A percentile compares a stretch with the other conserved stretches of the same genome.
These are phyloP conservation scores for Aureobasidium musti DNA, from an alignment of 2,329 filamentous ascomycete genomes.

Conservation along the genomic window DNA sequence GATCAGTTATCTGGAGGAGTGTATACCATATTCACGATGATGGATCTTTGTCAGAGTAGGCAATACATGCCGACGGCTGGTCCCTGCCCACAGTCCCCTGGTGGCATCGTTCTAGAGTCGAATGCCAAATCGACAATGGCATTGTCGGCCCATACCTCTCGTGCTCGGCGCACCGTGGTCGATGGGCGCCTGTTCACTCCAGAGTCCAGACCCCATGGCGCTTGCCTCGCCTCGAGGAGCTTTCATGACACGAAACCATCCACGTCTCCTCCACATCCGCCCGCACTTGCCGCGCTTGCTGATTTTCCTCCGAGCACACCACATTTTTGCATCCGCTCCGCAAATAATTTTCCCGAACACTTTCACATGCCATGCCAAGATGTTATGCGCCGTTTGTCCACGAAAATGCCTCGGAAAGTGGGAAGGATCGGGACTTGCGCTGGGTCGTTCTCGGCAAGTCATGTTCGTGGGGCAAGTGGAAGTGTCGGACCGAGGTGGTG, in stretches of 20 bases:
- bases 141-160: not conserved
- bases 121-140: too few relatives aligned
- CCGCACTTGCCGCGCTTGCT: not conserved
- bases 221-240: not conserved
- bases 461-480: not conserved
- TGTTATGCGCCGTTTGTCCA: not conserved
- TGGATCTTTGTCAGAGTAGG: too few relatives aligned
- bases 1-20: too few relatives aligned
- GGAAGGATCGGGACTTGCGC: not conserved
- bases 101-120: too few relatives aligned
- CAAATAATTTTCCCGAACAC: not conserved
- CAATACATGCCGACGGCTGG: too few relatives aligned
- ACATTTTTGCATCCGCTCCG: not conserved
- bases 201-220: not conserved
- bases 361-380: slow-evolving; percentile 10
- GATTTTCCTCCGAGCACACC: not conserved
- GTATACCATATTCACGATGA: too few relatives aligned
- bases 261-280: not conserved
- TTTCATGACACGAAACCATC: not conserved
- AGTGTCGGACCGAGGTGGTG: not conserved
- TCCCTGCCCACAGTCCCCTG: too few relatives aligned
- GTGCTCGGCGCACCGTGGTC: not conserved
- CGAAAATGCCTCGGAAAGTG: not conserved
- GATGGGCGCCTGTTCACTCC: not conserved
- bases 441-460: slow-evolving; percentile 3